Percentiles rank a stretch among this genome's conserved stretches.
Conservation (phyloP, 805 yeast genomes). For the Myxozyma sirexii region DNA sequence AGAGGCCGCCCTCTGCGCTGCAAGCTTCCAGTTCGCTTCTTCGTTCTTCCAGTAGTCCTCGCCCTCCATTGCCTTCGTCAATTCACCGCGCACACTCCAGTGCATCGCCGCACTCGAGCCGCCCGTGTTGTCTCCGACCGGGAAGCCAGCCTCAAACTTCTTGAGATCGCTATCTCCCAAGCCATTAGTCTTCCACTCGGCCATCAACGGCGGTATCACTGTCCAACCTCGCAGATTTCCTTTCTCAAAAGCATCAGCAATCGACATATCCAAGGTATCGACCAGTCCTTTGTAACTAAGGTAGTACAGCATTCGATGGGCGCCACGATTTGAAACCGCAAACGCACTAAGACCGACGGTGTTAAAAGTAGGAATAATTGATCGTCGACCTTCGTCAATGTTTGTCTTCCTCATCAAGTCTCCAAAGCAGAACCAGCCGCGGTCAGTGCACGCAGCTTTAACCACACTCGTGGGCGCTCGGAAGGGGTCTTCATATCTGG, state of each 20-base stretch:
- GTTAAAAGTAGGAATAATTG: slow-evolving; percentile 9
- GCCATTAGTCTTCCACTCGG: slow-evolving; percentile 20
- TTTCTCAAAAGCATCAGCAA: slow-evolving; percentile 3
- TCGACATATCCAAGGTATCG: slow-evolving; percentile 17
- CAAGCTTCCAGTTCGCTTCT: slow-evolving; percentile 3
- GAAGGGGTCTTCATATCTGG: background rate
- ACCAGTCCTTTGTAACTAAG: slow-evolving; percentile 17
- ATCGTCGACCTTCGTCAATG: slow-evolving; percentile 4
- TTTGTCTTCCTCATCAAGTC: slow-evolving; percentile 1
- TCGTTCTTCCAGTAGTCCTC: slow-evolving; percentile 15
- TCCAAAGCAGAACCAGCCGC: slow-evolving; percentile 12
- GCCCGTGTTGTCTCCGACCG: background rate
- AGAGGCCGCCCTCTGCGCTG: background rate
- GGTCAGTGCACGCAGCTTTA: slow-evolving; percentile 4
- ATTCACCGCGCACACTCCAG: slow-evolving; percentile 11
- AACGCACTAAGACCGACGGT: slow-evolving; percentile 12
- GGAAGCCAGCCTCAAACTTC: background rate
- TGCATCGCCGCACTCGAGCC: slow-evolving; percentile 7
- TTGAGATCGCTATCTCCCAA: slow-evolving; percentile 11
- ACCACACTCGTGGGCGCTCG: slow-evolving; percentile 5
- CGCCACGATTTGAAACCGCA: slow-evolving; percentile 20
- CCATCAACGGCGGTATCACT: slow-evolving; percentile 13
- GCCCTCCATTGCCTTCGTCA: background rate
- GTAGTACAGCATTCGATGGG: slow-evolving; percentile 18
- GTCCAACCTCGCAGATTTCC: slow-evolving; percentile 20